A percentile compares a stretch with the other conserved stretches of the same genome.
Conservation (phyloP, 2,329 filamentous ascomycete genomes). For the Rhynchosporium agropyri region DNA sequence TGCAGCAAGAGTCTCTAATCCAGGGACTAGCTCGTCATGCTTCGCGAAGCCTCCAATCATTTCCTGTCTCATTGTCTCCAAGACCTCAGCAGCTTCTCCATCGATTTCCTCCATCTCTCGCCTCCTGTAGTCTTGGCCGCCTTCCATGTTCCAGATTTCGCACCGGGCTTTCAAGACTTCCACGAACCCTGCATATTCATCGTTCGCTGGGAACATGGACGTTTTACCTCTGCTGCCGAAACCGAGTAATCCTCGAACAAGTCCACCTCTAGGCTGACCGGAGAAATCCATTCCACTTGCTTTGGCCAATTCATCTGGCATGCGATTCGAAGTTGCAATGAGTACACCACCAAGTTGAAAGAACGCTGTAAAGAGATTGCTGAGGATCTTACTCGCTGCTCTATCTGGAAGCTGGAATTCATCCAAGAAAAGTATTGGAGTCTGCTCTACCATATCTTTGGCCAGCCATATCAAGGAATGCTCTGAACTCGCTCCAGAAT, state of each 20-base stretch:
- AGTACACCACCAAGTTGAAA: constrained; percentile 82
- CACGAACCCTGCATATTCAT: constrained; percentile 76
- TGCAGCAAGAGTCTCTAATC: background rate
- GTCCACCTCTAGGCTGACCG: constrained; percentile 53
- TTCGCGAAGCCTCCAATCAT: constrained; percentile 35
- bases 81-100: constrained; percentile 32
- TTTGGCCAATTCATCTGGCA: constrained; percentile 80
- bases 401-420: constrained; percentile 84
- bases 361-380: constrained; percentile 76
- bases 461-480: constrained; percentile 75
- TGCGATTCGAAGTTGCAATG: constrained; percentile 78
- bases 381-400: constrained; percentile 76
- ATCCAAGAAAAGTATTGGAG: constrained; percentile 77
- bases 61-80: constrained; percentile 42
- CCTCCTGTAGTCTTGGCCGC: constrained; percentile 70
- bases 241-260: constrained; percentile 54
- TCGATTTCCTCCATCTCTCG: constrained; percentile 50
- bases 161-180: constrained; percentile 77
- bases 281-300: constrained; percentile 72
- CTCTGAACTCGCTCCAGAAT: constrained; percentile 46
- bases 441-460: constrained; percentile 72
- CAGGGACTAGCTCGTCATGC: constrained; percentile 17
- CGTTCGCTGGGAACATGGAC: constrained; percentile 55
- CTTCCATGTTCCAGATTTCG: constrained; percentile 84
- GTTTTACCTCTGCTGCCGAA: constrained; percentile 42